Base-by-base conservation (phyloP, 306 rosid species). In the Dalbergia cochinchinensis region DNA sequence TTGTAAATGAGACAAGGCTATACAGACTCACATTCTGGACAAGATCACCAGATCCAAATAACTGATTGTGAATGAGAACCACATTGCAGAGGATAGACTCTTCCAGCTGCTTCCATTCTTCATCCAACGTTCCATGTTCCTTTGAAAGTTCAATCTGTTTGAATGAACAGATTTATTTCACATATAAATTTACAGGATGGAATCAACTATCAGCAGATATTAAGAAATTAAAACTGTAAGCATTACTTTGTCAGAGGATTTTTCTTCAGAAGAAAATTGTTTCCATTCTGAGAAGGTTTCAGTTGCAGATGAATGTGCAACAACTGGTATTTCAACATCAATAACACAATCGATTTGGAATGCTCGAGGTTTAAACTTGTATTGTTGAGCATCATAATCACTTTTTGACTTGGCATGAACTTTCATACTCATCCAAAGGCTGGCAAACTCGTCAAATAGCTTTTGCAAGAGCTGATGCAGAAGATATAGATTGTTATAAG, bases 41-140 rank as follows among this genome's bases (percentile, higher is more conserved):
- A 14, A 91, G 89, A 86, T 89, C 87, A 80, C 50, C 80, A 77
- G 92, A 90, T 57, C 98, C 97, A 85, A 95, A 95, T 75, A 92
- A 73, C 78, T 83, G 87, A 85, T 83, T 80, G 80, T 95, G 98
- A 85, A 87, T 82, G 48, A 70, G 62, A 66, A 92, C 87, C 74
- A 90, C 87, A 22, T 76, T 79, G 78, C 81, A 77, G 64, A 91
- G 82, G 62, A 85, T 68, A 63, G 94, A 85, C 71, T 89, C 98
- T 41, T 92, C 97, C 78, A 92, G 73, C 33, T 64, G 76, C 70
- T 87, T 84, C 97, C 90, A 85, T 58, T 92, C 97, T 66, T 91
- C 92, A 72, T 87, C 97, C 33, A 81, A 70, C 60, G 82, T 50
- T n/a, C 82, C 91, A 71, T 71, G 79, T 79, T 87, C 90, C 83